phyloP scores from a whole-genome alignment of 306 rosid species.

The Prunus mongolica region DNA sequence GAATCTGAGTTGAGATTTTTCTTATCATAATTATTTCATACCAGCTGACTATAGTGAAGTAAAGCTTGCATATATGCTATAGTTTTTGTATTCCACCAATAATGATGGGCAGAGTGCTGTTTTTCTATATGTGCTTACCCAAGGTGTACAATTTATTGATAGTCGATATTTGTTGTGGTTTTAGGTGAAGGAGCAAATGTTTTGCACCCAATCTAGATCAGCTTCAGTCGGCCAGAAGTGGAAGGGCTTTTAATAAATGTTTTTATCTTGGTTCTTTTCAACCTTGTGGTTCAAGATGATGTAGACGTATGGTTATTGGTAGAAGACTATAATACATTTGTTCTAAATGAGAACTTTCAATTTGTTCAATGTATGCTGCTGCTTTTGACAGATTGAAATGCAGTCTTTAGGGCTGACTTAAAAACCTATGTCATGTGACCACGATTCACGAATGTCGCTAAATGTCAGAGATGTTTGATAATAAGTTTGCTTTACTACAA shows the following conservation, averaged over 20 bases:
- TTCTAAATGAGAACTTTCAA: neutral
- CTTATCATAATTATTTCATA: neutral
- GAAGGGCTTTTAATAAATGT: neutral
- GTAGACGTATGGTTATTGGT: neutral
- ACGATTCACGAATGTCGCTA: neutral
- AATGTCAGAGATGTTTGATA: neutral
- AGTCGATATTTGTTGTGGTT: neutral
- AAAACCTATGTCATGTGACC: neutral
- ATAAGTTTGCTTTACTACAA: too few relatives aligned
- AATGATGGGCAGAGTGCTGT: neutral
- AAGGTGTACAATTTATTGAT: too few relatives aligned
- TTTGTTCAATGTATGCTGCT: neutral
- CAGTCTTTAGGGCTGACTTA: neutral
- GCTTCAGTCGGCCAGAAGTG: neutral
- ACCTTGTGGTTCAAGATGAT: neutral
- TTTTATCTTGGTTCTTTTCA: neutral
- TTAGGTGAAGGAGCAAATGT: conserved; percentile 7
- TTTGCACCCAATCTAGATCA: neutral
- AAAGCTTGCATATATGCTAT: neutral
- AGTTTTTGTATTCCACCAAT: neutral
- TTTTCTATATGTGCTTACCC: neutral
- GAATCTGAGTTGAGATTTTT: neutral
- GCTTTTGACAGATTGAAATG: neutral
- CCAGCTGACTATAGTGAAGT: neutral
- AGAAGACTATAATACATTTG: neutral